A percentile compares a stretch with the other conserved stretches of the same genome.
Evolutionary conservation across 2,329 filamentous ascomycete species (phyloP).

Genomic region (Botrytis hyacinthi): DNA sequence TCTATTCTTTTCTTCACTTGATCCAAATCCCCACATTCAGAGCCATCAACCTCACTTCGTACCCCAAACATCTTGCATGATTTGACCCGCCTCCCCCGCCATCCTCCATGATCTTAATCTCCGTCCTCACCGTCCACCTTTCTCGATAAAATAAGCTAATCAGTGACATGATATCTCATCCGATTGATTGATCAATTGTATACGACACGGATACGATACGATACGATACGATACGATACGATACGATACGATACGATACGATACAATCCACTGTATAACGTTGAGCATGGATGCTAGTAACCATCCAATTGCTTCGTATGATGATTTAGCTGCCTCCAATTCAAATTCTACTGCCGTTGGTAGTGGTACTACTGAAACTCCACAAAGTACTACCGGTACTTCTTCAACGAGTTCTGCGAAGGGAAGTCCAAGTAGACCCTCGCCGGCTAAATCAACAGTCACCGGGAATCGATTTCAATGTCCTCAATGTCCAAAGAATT

Average conservation of each 20-base stretch:
- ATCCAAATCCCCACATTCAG: neutral
- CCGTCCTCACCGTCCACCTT: slow-evolving; percentile 16
- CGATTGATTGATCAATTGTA: neutral
- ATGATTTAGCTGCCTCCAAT: neutral
- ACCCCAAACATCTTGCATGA: neutral
- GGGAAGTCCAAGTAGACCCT: neutral
- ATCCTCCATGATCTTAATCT: neutral
- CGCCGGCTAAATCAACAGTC: slow-evolving; percentile 13
- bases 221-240: neutral
- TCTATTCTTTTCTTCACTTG: neutral
- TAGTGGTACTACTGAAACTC: neutral
- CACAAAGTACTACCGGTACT: slow-evolving; percentile 1
- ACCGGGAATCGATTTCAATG: slow-evolving; percentile 32
- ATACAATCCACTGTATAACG: neutral
- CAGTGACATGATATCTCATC: neutral
- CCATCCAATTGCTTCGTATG: neutral
- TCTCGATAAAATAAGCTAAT: neutral
- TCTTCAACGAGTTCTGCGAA: neutral
- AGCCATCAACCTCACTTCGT: neutral
- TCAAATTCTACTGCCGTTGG: neutral
- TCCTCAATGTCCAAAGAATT: slow-evolving; percentile 35
- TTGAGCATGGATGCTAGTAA: neutral
- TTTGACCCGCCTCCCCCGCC: neutral
- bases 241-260: no score
- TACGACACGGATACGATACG: neutral